Percentiles rank a stretch among this genome's conserved stretches.
Conservation (phyloP, 345 rosid species). For the Reutealis trisperma region DNA sequence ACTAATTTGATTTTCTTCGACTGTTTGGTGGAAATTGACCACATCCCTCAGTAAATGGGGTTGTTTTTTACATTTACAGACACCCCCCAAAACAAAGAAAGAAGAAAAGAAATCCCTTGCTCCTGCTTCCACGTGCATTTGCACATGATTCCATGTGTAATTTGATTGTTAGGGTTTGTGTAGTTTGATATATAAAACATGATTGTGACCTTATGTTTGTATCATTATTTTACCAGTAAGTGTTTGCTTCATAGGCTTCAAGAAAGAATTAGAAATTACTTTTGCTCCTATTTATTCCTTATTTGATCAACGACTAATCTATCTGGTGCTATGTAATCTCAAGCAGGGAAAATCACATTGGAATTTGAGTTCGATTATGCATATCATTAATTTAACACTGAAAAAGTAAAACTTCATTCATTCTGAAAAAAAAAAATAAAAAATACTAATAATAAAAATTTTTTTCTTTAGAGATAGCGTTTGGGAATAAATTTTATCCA, state of each 20-base stretch:
- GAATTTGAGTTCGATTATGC: neutral
- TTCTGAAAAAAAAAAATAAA: neutral
- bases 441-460: too few species aligned
- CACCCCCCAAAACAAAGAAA: neutral
- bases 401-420: too few species aligned
- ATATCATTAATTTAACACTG: too few species aligned
- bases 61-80: conserved; percentile 11
- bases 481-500: too few species aligned
- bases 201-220: neutral
- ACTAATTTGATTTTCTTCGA: conserved; percentile 16
- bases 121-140: conserved; percentile 7
- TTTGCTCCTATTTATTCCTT: neutral
- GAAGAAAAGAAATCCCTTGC: neutral
- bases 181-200: conserved; percentile 5
- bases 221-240: neutral
- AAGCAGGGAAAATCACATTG: neutral
- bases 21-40: conserved; percentile 9
- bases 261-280: neutral
- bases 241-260: neutral
- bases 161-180: neutral
- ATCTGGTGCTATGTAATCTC: neutral
- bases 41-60: neutral
- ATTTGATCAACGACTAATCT: neutral
- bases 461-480: too few species aligned
- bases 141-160: conserved; percentile 8